Base-by-base conservation (phyloP, 1,284 basidiomycete genomes). In the Trametes pubescens region DNA sequence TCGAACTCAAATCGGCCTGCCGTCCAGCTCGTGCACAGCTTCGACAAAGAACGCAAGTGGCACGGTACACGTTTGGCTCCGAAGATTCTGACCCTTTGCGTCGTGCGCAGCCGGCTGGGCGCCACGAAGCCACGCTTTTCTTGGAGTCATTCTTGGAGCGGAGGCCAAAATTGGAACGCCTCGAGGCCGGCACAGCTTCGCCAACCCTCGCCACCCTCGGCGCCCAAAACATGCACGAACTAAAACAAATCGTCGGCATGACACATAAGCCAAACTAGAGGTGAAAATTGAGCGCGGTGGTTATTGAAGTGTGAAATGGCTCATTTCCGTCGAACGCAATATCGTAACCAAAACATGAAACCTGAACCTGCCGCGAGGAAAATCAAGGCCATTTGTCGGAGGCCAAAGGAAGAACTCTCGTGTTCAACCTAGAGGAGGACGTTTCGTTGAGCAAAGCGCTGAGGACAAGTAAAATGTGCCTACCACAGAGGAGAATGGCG, bases 401-500 rank as follows among this genome's bases (percentile, higher is more conserved):
- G 1, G 18, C 24, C 65, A 16, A 68, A 60, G 10, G 70, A 57
- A 2, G 71, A 71, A 11, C 65, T 68, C 57, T 73, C 71, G 44
- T 71, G 70, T 49, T 73, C 71, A 22, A 70, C 63, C 71, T 73
- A 34, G 18, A n/a, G 11, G 16, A 10, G 18, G 26, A 47, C 4
- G 9, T 0, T 13, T 55, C 40, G 64, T 5, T 29, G 16, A 40
- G 26, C 11, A 10, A 5, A 35, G 37, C 24, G 13, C 18, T 16
- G 1, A 9, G 7, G 4, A 40, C 22, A 18, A 21, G 24, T 35
- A 29, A 5, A 44, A 13, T 24, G 2, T 35, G 64, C 71, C 43
- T 49, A 72, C 71, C 59, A 72, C 69, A 5, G 70, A 73, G 13
- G 71, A 61, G 59, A 73, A 73, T 4, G 71, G 71, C 3, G 71